Percentiles rank a stretch among this genome's conserved stretches.
Conservation (phyloP, 1,139 yeast species). For the Protomyces lactucae-debilis region DNA sequence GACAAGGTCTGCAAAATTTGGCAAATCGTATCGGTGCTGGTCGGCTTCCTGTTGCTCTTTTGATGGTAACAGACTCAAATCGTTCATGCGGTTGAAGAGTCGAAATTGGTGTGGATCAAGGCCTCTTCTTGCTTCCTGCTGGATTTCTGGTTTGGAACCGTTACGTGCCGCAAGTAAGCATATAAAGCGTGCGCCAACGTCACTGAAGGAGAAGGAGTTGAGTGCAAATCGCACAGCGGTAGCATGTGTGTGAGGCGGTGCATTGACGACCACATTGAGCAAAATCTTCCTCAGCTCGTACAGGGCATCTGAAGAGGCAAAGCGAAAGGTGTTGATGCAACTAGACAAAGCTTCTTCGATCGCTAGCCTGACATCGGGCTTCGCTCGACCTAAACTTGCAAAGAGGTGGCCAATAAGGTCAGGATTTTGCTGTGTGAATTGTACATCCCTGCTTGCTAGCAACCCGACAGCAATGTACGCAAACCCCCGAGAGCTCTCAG, state of each 20-base stretch:
- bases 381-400: constrained; percentile 64
- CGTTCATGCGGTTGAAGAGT: constrained; percentile 30
- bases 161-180: constrained; percentile 61
- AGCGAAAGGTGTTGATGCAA: constrained; percentile 49
- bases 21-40: neutral
- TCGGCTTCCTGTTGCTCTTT: neutral
- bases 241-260: constrained; percentile 38
- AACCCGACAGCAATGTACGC: constrained; percentile 12
- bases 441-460: constrained; percentile 42
- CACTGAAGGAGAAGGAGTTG: constrained; percentile 61
- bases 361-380: constrained; percentile 57
- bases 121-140: constrained; percentile 80
- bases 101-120: constrained; percentile 70
- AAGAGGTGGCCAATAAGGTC: constrained; percentile 61
- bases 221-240: constrained; percentile 64
- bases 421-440: constrained; percentile 47
- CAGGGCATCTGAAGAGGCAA: constrained; percentile 45
- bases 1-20: neutral
- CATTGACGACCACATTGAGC: constrained; percentile 41
- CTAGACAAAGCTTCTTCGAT: constrained; percentile 70
- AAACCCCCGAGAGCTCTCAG: neutral
- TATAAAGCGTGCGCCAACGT: constrained; percentile 62
- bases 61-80: constrained; percentile 8
- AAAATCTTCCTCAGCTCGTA: constrained; percentile 47
- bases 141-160: constrained; percentile 59